Evolutionary conservation across 2,329 filamentous ascomycete genomes (phyloP).

Genomic region (Pyrenochaeta sp.): DNA sequence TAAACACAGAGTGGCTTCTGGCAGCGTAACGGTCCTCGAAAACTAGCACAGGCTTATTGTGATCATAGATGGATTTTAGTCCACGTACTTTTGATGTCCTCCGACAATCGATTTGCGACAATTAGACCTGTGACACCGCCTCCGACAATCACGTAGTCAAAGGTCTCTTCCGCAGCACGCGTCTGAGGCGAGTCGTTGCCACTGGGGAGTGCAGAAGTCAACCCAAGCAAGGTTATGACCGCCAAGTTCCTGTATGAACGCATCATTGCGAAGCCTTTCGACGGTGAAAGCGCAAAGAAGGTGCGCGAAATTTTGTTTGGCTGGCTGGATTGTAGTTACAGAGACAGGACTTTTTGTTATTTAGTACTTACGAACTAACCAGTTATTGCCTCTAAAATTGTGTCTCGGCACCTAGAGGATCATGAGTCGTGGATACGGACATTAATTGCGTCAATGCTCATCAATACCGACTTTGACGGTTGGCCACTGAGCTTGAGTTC

Average conservation of each 20-base stretch:
- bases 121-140: conserved; percentile 37
- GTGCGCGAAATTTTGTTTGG: background rate
- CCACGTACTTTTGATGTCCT: conserved; percentile 17
- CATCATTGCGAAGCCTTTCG: conserved; percentile 20
- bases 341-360: conserved; percentile 7
- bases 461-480: background rate
- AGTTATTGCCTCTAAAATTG: background rate
- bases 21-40: too few relatives aligned
- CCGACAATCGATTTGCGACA: conserved; percentile 34
- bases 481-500: background rate
- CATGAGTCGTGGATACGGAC: conserved; percentile 4
- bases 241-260: conserved; percentile 21
- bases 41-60: too few relatives aligned
- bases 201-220: conserved; percentile 20
- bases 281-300: conserved; percentile 1
- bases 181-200: background rate
- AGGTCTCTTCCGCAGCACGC: conserved; percentile 19
- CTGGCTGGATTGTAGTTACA: background rate
- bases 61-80: too few relatives aligned
- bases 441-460: conserved; percentile 1
- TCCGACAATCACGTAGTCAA: conserved; percentile 41
- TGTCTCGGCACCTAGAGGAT: conserved; percentile 1
- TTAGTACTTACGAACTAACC: conserved; percentile 1
- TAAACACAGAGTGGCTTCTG: too few relatives aligned
- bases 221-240: conserved; percentile 21